These are phyloP conservation scores for Stentor roeselii DNA, from an alignment of 73 alveolate genomes.

Conservation along the genomic window DNA sequence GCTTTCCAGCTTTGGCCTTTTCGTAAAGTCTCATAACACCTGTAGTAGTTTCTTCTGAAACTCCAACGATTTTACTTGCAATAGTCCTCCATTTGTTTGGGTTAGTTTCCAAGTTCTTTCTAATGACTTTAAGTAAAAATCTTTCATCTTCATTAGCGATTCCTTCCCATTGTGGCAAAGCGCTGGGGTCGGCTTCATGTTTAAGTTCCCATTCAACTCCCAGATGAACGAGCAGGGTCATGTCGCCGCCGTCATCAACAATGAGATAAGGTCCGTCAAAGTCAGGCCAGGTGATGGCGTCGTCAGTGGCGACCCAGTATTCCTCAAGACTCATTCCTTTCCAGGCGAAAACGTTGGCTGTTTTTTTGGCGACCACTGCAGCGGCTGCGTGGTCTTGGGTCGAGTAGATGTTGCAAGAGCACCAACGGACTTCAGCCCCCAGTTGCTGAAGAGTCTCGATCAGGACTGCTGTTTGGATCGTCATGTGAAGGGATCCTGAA, in stretches of 20 bases:
- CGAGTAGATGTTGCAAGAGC: conserved; percentile 94
- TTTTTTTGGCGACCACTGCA: conserved; percentile 84
- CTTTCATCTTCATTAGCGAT: conserved; percentile 60
- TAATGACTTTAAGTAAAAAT: conserved; percentile 72
- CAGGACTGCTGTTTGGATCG: conserved; percentile 94
- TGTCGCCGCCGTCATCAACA: conserved; percentile 98
- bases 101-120: conserved; percentile 69
- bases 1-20: conserved; percentile 79
- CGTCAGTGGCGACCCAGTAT: conserved; percentile 95
- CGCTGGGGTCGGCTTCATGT: conserved; percentile 49
- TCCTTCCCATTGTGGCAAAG: conserved; percentile 54
- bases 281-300: conserved; percentile 87
- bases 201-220: conserved; percentile 87
- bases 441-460: conserved; percentile 84
- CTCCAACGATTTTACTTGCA: conserved; percentile 83
- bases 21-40: conserved; percentile 92
- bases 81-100: conserved; percentile 83
- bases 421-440: conserved; percentile 96
- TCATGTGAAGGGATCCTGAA: conserved; percentile 95
- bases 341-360: conserved; percentile 96
- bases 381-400: conserved; percentile 98
- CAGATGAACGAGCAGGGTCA: conserved; percentile 90
- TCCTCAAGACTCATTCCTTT: conserved; percentile 88
- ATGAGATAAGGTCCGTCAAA: conserved; percentile 87
- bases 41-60: conserved; percentile 97